phyloP scores from a whole-genome alignment of 768 basidiomycete species.

The Podaxis sp. region DNA sequence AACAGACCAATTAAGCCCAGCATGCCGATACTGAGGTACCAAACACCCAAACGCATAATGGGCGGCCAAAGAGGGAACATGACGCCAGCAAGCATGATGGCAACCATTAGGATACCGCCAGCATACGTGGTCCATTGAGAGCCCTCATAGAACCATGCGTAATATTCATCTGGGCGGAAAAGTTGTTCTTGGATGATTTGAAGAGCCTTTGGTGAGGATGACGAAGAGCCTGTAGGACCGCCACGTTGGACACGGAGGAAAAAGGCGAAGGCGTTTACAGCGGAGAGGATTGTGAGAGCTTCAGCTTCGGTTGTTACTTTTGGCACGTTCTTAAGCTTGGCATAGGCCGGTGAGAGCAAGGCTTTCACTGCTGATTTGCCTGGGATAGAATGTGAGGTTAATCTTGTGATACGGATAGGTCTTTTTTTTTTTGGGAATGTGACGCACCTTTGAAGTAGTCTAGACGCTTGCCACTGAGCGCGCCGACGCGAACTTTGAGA shows the following conservation, averaged over 20 bases:
- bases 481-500: slow-evolving; percentile 85
- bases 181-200: slow-evolving; percentile 77
- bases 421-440: background rate
- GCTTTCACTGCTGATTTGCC: slow-evolving; percentile 94
- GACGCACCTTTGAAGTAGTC: slow-evolving; percentile 96
- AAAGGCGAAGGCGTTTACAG: slow-evolving; percentile 80
- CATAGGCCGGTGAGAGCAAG: slow-evolving; percentile 87
- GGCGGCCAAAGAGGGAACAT: slow-evolving; percentile 99
- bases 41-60: slow-evolving; percentile 88
- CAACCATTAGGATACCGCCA: slow-evolving; percentile 88
- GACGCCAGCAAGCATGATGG: slow-evolving; percentile 90
- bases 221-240: slow-evolving; percentile 53
- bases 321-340: slow-evolving; percentile 78
- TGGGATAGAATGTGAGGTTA: slow-evolving; percentile 24
- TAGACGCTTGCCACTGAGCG: slow-evolving; percentile 88
- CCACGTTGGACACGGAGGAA: slow-evolving; percentile 90
- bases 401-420: background rate
- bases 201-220: slow-evolving; percentile 74
- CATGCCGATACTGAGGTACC: slow-evolving; percentile 89
- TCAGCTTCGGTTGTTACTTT: slow-evolving; percentile 71
- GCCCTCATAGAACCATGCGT: slow-evolving; percentile 96
- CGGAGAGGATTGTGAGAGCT: slow-evolving; percentile 61
- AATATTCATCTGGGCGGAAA: slow-evolving; percentile 80
- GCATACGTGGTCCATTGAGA: slow-evolving; percentile 92
- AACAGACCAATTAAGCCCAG: slow-evolving; percentile 87